Base-by-base conservation (phyloP, 352 stramenopile genomes). In the Phytophthora pistaciae region DNA sequence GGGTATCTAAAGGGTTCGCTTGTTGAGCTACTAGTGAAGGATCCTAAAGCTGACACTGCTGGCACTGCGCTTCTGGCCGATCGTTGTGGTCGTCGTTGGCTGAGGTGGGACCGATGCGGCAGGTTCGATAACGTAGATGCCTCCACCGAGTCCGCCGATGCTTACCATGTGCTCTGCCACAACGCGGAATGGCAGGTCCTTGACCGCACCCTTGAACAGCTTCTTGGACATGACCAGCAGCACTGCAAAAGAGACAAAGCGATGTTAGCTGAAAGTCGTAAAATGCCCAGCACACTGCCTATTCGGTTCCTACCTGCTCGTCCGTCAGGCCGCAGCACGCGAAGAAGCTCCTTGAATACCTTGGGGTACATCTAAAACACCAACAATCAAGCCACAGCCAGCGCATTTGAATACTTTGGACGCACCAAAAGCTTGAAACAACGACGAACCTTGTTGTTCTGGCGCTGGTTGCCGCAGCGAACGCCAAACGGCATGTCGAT, bases 181-280 rank as follows among this genome's bases (percentile, higher is more conserved):
- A 14, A 92, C 60, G 1, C 56, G 67, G 53, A 90, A 77, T 20
- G 72, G 64, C 1, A 85, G 66, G 46, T 85, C 74, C 42, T 81
- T 75, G 18, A 93, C 68, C 7, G 70, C 82, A 29, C 84, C 75
- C 54, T 82, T 75, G 61, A 92, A 91, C 27, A 91, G 76, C 62
- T 95, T 95, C 72, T 93, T 93, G 59, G 87, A 90, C 64, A 91
- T 87, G n/a, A 88, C 77, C 2, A 95, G 79, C n/a, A 95, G 61
- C 9, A 95, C 88, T 78, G 59, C n/a, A 54, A 64, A 31, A 27
- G 59, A 23, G 18, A 50, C 11, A 29, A 13, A 49, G 11, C 42
- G 3, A 59, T n/a, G 16, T 68, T 44, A 67, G 33, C 18, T 27
- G 2, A 60, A 5, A 48, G 1, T 23, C 18, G 10, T 33, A 4